Percentiles rank a stretch among this genome's conserved stretches.
Conservation (phyloP, 352 stramenopile genomes). For the Globisporangium mamillatum region DNA sequence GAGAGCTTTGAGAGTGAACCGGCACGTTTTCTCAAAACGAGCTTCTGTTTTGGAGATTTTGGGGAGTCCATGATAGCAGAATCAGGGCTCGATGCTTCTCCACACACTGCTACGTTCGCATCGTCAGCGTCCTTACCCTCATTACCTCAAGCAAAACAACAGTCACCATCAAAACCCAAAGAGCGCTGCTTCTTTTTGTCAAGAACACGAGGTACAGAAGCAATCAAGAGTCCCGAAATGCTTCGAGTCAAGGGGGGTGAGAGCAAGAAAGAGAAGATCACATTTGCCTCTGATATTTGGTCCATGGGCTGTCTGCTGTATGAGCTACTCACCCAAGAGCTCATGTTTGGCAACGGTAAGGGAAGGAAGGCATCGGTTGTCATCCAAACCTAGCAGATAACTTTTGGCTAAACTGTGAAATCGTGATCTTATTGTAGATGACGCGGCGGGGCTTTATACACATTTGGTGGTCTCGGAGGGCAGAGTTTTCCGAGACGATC, state of each 20-base stretch:
- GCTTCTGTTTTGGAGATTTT: constrained; percentile 70
- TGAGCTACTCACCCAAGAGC: constrained; percentile 61
- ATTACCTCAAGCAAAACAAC: constrained; percentile 2
- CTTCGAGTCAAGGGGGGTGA: constrained; percentile 42
- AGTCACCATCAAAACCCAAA: background rate
- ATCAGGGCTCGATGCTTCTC: constrained; percentile 7
- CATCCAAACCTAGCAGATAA: background rate
- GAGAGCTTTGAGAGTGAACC: constrained; percentile 16
- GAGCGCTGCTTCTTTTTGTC: constrained; percentile 22
- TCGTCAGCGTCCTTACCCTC: constrained; percentile 22
- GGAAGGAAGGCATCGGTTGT: background rate
- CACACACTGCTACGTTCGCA: constrained; percentile 19
- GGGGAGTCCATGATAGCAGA: constrained; percentile 51
- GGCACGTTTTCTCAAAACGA: constrained; percentile 15
- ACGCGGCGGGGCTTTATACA: constrained; percentile 58
- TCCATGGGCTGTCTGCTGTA: constrained; percentile 69
- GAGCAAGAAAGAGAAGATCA: constrained; percentile 26
- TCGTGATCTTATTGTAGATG: constrained; percentile 32
- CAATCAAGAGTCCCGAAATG: constrained; percentile 79
- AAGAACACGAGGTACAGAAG: constrained; percentile 66
- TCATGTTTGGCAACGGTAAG: constrained; percentile 63
- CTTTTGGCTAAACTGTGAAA: background rate
- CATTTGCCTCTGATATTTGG: constrained; percentile 59
- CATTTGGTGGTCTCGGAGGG: constrained; percentile 43
- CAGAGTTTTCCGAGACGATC: constrained; percentile 37